These are phyloP conservation scores for Blastobotrys buckinghamii DNA, from an alignment of 1,139 yeast species.

Conservation along the genomic window DNA sequence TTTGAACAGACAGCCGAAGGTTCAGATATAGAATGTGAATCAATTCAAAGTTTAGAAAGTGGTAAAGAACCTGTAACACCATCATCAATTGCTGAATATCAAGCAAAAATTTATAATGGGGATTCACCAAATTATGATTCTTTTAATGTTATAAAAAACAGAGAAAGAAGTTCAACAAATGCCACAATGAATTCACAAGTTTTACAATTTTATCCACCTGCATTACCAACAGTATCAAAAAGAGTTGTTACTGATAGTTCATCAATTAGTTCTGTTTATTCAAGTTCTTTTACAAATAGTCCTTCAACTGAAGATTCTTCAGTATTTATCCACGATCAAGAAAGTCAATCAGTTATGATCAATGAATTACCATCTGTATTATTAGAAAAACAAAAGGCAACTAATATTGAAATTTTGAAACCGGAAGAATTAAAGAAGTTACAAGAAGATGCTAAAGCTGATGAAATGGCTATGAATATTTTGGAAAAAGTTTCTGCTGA, in stretches of 20 bases:
- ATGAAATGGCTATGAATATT: conserved; percentile 34
- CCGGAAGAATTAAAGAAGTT: conserved; percentile 4
- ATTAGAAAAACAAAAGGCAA: not conserved
- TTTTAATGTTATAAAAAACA: not conserved
- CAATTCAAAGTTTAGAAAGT: conserved; percentile 10
- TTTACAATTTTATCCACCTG: conserved; percentile 1
- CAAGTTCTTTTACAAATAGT: conserved; percentile 3
- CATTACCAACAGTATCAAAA: conserved; percentile 4
- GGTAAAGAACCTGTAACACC: conserved; percentile 15
- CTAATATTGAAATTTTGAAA: not conserved
- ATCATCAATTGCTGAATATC: conserved; percentile 4
- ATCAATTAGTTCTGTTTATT: conserved; percentile 9
- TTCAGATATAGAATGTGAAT: conserved; percentile 2
- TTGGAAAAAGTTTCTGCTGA: conserved; percentile 29
- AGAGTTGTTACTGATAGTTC: conserved; percentile 1
- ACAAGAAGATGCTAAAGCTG: conserved; percentile 28
- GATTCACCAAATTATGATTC: not conserved
- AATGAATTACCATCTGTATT: not conserved
- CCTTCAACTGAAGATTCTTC: conserved; percentile 3
- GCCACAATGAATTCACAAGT: not conserved
- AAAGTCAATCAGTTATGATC: not conserved
- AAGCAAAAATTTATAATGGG: not conserved
- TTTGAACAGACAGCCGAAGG: conserved; percentile 21
- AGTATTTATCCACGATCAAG: conserved; percentile 10
- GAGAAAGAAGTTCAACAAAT: not conserved